A percentile compares a stretch with the other conserved stretches of the same genome.
Conservation (phyloP, 116 monocot genomes). For the Phalaenopsis hybrid region DNA sequence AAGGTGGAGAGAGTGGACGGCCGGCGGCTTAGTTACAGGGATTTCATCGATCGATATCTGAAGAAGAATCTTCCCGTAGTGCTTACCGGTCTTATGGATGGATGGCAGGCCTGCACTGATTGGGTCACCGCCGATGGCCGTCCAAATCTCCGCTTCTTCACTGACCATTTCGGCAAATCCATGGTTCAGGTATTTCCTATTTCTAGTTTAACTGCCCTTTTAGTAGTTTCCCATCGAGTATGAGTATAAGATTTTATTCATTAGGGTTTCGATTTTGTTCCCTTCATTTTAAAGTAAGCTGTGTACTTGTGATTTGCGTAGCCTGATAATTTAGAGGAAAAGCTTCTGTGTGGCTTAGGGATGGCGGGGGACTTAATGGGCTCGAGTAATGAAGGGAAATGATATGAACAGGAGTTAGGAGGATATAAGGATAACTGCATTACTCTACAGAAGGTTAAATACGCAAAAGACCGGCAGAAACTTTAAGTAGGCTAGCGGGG, state of each 20-base stretch:
- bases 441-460: too few species aligned
- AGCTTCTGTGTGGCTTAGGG: too few species aligned
- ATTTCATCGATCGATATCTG: slow-evolving; percentile 64
- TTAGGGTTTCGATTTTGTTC: background rate
- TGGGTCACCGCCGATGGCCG: slow-evolving; percentile 54
- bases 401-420: too few species aligned
- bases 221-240: background rate
- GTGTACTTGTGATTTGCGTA: too few species aligned
- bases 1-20: slow-evolving; percentile 79
- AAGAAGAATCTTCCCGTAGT: slow-evolving; percentile 71
- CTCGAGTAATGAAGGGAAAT: too few species aligned
- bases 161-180: slow-evolving; percentile 49
- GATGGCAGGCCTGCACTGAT: slow-evolving; percentile 65
- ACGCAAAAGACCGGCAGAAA: too few species aligned
- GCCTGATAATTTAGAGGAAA: too few species aligned
- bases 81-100: slow-evolving; percentile 71
- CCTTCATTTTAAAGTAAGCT: background rate
- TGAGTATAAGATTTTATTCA: background rate
- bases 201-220: background rate
- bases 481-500: too few species aligned
- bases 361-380: too few species aligned
- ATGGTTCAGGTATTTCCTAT: slow-evolving; percentile 43
- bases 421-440: too few species aligned
- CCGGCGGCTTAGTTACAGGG: slow-evolving; percentile 38
- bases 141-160: slow-evolving; percentile 75